Conservation (phyloP, 1,284 basidiomycete species). For the Athelia psychrophila region DNA sequence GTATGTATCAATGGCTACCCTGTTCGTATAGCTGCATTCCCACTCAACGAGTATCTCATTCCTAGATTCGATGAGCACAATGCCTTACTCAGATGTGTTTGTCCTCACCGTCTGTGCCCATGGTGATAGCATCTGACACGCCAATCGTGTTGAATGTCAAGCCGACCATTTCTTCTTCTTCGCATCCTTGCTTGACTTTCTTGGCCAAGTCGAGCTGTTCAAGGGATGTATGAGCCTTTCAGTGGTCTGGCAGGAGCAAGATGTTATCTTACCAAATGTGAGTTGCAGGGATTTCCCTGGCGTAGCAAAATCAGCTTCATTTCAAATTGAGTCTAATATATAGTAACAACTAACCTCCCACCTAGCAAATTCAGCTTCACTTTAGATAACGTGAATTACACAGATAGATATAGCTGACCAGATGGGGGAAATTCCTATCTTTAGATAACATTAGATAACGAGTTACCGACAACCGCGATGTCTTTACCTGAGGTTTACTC, state of each 20-base stretch:
- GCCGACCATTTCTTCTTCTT: constrained; percentile 73
- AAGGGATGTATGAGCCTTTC: neutral
- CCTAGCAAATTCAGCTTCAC: too few relatives aligned
- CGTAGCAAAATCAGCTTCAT: constrained; percentile 1
- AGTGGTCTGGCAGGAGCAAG: neutral
- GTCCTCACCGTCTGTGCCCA: constrained; percentile 73
- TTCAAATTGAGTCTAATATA: neutral
- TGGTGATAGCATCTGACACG: constrained; percentile 83
- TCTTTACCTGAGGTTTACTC: constrained; percentile 71
- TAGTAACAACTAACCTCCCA: constrained; percentile 2
- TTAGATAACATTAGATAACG: constrained; percentile 3
- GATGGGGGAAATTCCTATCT: constrained; percentile 82
- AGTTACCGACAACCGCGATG: neutral
- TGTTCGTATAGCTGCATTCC: constrained; percentile 51
- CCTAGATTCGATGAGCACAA: constrained; percentile 38
- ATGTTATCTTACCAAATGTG: constrained; percentile 55
- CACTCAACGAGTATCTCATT: constrained; percentile 75
- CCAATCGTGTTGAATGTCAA: constrained; percentile 81
- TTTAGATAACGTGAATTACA: too few relatives aligned
- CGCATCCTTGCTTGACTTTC: constrained; percentile 74
- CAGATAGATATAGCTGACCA: too few relatives aligned
- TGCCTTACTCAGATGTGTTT: constrained; percentile 1
- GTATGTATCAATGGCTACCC: constrained; percentile 57
- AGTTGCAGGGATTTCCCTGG: constrained; percentile 79
- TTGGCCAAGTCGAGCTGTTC: constrained; percentile 70